A percentile compares a stretch with the other conserved stretches of the same genome.
Conservation (phyloP, 768 basidiomycete species). For the Amanita rubescens region DNA sequence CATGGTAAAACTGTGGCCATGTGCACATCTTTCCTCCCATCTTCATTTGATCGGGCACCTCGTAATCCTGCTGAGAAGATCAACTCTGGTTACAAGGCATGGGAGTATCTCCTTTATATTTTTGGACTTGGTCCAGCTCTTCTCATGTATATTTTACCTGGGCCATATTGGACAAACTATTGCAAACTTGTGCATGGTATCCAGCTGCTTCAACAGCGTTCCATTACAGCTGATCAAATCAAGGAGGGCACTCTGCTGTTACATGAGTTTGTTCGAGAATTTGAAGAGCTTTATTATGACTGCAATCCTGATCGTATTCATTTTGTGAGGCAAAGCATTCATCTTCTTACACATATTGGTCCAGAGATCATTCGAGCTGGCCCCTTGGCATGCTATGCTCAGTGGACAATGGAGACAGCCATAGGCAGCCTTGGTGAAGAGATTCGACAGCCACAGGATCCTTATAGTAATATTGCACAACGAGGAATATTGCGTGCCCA, state of each 20-base stretch:
- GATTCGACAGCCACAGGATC: conserved; percentile 19
- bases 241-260: conserved; percentile 13
- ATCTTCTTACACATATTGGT: conserved; percentile 20
- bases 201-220: conserved; percentile 17
- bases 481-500: conserved; percentile 12
- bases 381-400: conserved; percentile 13
- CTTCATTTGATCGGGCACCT: conserved; percentile 33
- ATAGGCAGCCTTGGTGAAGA: conserved; percentile 21
- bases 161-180: conserved; percentile 18
- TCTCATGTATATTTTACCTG: conserved; percentile 19
- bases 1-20: conserved; percentile 27
- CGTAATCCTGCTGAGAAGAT: conserved; percentile 35
- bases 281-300: conserved; percentile 28
- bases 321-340: conserved; percentile 25
- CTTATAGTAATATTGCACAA: conserved; percentile 18
- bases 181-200: conserved; percentile 22
- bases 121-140: conserved; percentile 22
- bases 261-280: conserved; percentile 19
- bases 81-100: conserved; percentile 23
- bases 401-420: conserved; percentile 26
- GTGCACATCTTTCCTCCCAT: conserved; percentile 26
- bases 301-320: conserved; percentile 22
- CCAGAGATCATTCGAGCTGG: conserved; percentile 19
- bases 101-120: conserved; percentile 21
- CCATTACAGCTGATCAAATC: conserved; percentile 13